phyloP scores from a whole-genome alignment of 768 basidiomycete genomes.

The Tricholoma flavovirens region DNA sequence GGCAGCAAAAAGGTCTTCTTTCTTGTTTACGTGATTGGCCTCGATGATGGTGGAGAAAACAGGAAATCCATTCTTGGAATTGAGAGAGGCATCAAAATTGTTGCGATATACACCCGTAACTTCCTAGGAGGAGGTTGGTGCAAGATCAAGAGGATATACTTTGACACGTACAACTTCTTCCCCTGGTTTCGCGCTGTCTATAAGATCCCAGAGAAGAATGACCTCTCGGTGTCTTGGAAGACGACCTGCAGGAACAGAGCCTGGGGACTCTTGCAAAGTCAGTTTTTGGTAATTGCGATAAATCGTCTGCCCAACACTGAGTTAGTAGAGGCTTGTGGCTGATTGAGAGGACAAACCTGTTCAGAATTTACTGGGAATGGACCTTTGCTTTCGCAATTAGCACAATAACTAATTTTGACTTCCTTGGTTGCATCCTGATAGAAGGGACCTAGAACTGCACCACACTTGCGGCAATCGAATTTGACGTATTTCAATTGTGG shows the following conservation, averaged over 20 bases:
- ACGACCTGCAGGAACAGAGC: conserved; percentile 95
- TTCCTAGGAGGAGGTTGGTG: conserved; percentile 50
- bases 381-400: conserved; percentile 90
- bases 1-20: conserved; percentile 98
- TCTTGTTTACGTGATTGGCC: conserved; percentile 98
- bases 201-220: conserved; percentile 94
- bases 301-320: conserved; percentile 57
- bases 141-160: not conserved
- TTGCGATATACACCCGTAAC: conserved; percentile 97
- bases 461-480: conserved; percentile 95
- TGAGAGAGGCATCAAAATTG: conserved; percentile 97
- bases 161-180: conserved; percentile 82
- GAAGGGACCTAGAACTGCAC: conserved; percentile 92
- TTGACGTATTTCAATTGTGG: conserved; percentile 99
- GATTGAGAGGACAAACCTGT: conserved; percentile 48
- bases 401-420: conserved; percentile 90
- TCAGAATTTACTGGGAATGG: conserved; percentile 97
- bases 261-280: conserved; percentile 97
- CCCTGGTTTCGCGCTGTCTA: conserved; percentile 96
- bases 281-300: conserved; percentile 99
- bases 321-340: too few relatives aligned
- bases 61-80: conserved; percentile 98
- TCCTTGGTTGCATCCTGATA: conserved; percentile 96
- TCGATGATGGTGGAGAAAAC: conserved; percentile 98
- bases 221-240: conserved; percentile 96